phyloP scores from a whole-genome alignment of 345 rosid genomes.

The Heritiera fomes region DNA sequence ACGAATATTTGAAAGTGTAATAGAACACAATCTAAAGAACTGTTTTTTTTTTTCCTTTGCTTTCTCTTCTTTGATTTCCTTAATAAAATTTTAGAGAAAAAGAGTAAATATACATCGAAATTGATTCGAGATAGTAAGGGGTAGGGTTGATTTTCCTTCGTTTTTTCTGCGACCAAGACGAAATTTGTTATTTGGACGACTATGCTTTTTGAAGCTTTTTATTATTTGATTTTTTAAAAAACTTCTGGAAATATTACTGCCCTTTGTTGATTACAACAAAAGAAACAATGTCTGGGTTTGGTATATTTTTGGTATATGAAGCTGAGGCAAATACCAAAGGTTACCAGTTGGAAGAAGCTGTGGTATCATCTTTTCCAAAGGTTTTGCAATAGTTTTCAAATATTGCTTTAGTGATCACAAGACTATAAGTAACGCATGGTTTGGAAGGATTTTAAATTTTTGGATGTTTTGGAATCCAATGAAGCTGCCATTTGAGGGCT shows the following conservation, averaged over 20 bases:
- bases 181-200: neutral
- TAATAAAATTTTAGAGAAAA: neutral
- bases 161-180: neutral
- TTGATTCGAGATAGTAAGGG: neutral
- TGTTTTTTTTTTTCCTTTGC: neutral
- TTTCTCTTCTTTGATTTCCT: neutral
- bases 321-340: neutral
- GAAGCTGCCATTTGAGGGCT: neutral
- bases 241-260: neutral
- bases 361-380: neutral
- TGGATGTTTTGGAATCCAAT: neutral
- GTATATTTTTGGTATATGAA: neutral
- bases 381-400: conserved; percentile 4
- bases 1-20: neutral
- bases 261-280: neutral
- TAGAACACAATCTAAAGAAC: neutral
- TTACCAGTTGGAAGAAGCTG: neutral
- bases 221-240: neutral
- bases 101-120: neutral
- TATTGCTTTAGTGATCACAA: neutral
- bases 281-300: neutral
- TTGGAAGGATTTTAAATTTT: neutral
- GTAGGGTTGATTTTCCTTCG: neutral
- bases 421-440: neutral
- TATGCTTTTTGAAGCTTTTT: neutral